Conservation (phyloP, 345 rosid genomes). For the Gossypium anomalum region DNA sequence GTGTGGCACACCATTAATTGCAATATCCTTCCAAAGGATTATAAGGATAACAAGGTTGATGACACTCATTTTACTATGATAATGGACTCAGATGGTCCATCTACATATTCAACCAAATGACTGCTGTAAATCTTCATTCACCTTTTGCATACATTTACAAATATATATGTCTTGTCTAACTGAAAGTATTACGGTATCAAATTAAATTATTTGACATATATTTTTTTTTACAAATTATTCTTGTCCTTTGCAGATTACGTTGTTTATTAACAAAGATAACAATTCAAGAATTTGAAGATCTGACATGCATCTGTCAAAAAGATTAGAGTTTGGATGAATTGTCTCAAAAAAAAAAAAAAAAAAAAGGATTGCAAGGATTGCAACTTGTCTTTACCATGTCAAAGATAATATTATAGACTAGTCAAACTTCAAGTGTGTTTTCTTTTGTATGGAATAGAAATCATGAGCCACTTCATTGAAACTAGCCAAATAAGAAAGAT, state of each 20-base stretch:
- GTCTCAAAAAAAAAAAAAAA: neutral
- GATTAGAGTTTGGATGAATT: neutral
- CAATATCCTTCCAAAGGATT: constrained; percentile 50
- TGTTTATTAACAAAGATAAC: neutral
- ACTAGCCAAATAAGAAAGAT: too few species aligned
- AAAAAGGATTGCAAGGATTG: neutral
- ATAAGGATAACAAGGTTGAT: constrained; percentile 32
- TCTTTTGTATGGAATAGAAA: too few species aligned
- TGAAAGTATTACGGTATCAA: too few species aligned
- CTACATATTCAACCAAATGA: constrained; percentile 25
- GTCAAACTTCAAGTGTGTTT: too few species aligned
- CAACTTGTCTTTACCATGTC: neutral
- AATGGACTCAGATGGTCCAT: constrained; percentile 29
- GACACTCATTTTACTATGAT: constrained; percentile 41
- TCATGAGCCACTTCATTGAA: too few species aligned
- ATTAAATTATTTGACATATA: too few species aligned
- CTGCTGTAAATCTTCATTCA: neutral
- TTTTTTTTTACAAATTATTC: neutral
- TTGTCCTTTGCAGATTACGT: neutral
- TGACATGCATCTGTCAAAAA: neutral
- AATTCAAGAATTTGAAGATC: neutral
- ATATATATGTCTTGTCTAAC: too few species aligned
- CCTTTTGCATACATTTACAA: neutral
- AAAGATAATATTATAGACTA: neutral
- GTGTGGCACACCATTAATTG: constrained; percentile 85